Evolutionary conservation across 2,329 filamentous ascomycete genomes (phyloP), one percentile per base, ranked within the genome.

Genomic region (Aureobasidium leucospermi): DNA sequence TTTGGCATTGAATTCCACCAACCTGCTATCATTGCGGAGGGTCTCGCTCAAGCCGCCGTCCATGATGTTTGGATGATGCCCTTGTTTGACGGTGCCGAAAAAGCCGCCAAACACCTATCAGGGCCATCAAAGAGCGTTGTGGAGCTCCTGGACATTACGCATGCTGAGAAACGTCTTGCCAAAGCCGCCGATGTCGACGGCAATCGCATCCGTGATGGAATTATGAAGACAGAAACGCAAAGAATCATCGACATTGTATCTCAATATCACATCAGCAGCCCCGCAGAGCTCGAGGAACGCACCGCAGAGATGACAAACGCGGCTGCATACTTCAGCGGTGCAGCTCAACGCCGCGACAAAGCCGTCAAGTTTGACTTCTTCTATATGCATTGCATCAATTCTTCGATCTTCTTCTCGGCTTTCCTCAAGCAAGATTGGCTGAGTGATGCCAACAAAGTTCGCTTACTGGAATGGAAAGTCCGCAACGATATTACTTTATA

Each of bases 1-100:
- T 96, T 90, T 68, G 91, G 88, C 4, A 70, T 96, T 38, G 90
- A 96, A 69, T 96, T 90, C 76, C 71, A 81, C 9, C 90, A 96
- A 68, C 89, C 89, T 1, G 88, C 88, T 39, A 85, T 96, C 61
- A 79, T 96, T 31, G 89, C 90, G 6, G 84, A 93, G 73, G 90
- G 78, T 1, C 81, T 96, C 16, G 89, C 91, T 0, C 86, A 95
- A 74, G 79, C 87, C 1, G 84, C 87, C 7, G 82, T 90, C 1
- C 89, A 95, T 68, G 74, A 78, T 6, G 74, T 79, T 45, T 80
- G 81, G 71, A 76, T 87, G 1, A 75, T 73, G 1, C 64, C 71
- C 0, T 82, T 86, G 62, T 76, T 94, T 31, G 62, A 78, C 1
- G 72, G 70, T 0, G 75, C 80, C 7, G 85, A 88, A 65, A 68